Percentiles rank a stretch among this genome's conserved stretches.
Conservation (phyloP, 805 yeast species). For the Pichia ethanolica region DNA sequence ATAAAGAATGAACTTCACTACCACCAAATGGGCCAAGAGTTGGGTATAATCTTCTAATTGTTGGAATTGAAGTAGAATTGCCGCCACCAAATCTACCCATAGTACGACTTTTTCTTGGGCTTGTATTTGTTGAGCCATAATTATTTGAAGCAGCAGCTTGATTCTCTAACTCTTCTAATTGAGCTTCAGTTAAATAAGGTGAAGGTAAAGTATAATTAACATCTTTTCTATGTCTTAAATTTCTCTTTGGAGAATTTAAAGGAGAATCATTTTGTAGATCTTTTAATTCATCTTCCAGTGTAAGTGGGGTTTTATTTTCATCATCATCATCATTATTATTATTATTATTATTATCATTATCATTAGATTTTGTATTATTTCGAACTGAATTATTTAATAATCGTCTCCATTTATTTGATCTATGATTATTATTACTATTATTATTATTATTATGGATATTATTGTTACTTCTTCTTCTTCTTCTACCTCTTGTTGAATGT, state of each 20-base stretch:
- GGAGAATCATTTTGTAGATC: conserved; percentile 53
- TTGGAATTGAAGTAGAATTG: conserved; percentile 20
- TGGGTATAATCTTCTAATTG: conserved; percentile 70
- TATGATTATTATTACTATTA: conserved; percentile 12
- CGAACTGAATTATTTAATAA: conserved; percentile 8
- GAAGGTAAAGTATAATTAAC: conserved; percentile 82
- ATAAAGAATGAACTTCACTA: conserved; percentile 78
- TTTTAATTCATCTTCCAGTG: conserved; percentile 56
- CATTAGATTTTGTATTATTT: too few relatives aligned
- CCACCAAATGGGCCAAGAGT: conserved; percentile 99
- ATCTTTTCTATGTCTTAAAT: conserved; percentile 59
- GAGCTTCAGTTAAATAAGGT: conserved; percentile 47
- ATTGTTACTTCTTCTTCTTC: conserved; percentile 5
- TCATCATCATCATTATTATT: conserved; percentile 11
- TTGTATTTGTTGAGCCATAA: conserved; percentile 4
- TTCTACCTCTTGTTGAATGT: not conserved
- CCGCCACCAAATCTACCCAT: conserved; percentile 17
- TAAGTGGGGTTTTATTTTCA: conserved; percentile 20
- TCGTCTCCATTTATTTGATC: not conserved
- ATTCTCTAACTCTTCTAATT: conserved; percentile 17
- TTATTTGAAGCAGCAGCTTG: not conserved
- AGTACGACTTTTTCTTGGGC: conserved; percentile 26
- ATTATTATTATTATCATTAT: too few relatives aligned
- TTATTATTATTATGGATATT: conserved; percentile 12
- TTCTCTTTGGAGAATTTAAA: conserved; percentile 41